phyloP scores from a whole-genome alignment of 1,139 yeast species.

The Meyerozyma guilliermondii region DNA sequence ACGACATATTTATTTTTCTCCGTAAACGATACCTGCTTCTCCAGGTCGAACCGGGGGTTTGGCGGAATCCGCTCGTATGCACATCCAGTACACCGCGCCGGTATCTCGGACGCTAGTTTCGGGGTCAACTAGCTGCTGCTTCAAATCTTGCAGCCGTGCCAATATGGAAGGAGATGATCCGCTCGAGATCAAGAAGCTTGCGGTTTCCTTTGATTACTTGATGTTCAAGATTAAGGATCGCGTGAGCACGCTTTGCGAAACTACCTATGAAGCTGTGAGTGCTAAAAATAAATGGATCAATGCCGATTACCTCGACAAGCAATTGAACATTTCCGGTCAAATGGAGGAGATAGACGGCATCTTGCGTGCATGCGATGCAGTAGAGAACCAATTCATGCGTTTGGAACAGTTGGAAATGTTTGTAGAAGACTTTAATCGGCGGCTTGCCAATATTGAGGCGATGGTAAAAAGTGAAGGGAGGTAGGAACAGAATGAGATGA shows the following conservation, averaged over 20 bases:
- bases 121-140: not conserved
- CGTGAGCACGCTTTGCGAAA: constrained; percentile 35
- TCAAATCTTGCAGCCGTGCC: not conserved
- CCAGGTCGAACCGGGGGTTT: not conserved
- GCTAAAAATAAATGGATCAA: constrained; percentile 23
- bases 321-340: constrained; percentile 36
- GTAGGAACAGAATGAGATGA: not conserved
- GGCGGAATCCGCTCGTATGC: not conserved
- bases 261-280: constrained; percentile 26
- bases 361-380: constrained; percentile 44
- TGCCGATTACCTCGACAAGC: constrained; percentile 31
- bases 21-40: not conserved
- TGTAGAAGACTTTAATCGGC: constrained; percentile 30
- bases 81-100: not conserved
- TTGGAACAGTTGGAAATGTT: constrained; percentile 59
- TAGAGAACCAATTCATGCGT: constrained; percentile 62
- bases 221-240: constrained; percentile 56
- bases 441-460: constrained; percentile 14
- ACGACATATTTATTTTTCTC: constrained; percentile 14
- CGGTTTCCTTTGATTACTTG: constrained; percentile 59
- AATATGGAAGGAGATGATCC: constrained; percentile 49
- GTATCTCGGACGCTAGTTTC: not conserved
- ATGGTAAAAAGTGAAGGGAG: not conserved
- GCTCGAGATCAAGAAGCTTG: constrained; percentile 52
- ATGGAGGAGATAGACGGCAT: constrained; percentile 39